phyloP scores from a whole-genome alignment of 2,329 filamentous ascomycete genomes.

The Fusarium sp. region DNA sequence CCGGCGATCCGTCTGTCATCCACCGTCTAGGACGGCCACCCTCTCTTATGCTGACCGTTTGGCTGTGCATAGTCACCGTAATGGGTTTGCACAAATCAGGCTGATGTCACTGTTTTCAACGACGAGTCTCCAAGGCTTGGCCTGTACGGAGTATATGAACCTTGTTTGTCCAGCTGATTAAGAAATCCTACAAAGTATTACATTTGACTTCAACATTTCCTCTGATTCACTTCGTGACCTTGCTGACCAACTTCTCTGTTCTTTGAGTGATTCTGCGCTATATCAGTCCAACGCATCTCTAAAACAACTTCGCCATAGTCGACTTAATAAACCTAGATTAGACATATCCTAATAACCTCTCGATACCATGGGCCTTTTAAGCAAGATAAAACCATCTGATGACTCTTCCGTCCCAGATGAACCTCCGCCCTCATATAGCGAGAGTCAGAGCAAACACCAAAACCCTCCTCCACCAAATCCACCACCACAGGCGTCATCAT shows the following conservation, averaged over 20 bases:
- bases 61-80: background rate
- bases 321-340: background rate
- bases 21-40: conserved; percentile 16
- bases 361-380: conserved; percentile 7
- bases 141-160: conserved; percentile 10
- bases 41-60: background rate
- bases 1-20: background rate
- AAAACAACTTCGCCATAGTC: background rate
- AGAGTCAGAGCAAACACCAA: conserved; percentile 15
- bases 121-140: conserved; percentile 6
- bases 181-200: background rate
- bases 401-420: conserved; percentile 13
- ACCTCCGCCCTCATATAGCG: conserved; percentile 26
- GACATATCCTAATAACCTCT: background rate
- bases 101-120: conserved; percentile 17
- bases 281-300: background rate
- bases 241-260: background rate
- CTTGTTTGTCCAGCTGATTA: background rate
- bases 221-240: background rate
- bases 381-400: background rate
- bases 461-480: background rate
- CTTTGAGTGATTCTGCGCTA: background rate
- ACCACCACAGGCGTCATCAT: conserved; percentile 3
- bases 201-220: background rate
- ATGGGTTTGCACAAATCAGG: background rate